Conservation (phyloP, 352 stramenopile genomes). For the Pythium dissimile region DNA sequence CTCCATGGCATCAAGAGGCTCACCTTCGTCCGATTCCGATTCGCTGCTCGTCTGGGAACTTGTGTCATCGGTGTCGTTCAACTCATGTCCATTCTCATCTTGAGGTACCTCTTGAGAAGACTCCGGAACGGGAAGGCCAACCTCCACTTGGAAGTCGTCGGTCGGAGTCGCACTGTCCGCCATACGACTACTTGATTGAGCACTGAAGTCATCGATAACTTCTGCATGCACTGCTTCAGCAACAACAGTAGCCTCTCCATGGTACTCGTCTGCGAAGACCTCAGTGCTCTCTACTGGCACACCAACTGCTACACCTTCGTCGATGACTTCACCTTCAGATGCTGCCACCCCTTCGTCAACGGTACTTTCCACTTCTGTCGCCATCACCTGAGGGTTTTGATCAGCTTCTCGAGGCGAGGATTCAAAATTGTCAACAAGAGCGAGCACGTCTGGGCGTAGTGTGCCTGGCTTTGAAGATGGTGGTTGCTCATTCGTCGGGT, state of each 20-base stretch:
- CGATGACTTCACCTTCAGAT: not conserved
- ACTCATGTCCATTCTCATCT: not conserved
- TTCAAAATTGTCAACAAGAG: not conserved
- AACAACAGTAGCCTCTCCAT: not conserved
- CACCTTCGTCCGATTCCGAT: slow-evolving; percentile 16
- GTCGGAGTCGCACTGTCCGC: not conserved
- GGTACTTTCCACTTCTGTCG: not conserved
- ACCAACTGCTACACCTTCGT: slow-evolving; percentile 15
- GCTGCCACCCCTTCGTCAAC: not conserved
- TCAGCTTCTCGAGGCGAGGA: not conserved
- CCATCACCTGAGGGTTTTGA: not conserved
- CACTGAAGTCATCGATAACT: not conserved
- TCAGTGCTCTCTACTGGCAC: slow-evolving; percentile 9
- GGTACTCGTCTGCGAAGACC: not conserved
- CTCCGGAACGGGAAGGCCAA: slow-evolving; percentile 7
- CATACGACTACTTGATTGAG: not conserved
- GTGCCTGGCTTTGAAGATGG: slow-evolving; percentile 2
- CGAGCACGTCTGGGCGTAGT: not conserved
- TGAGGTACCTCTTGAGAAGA: not conserved
- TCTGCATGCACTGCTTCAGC: not conserved
- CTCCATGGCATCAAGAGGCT: slow-evolving; percentile 16
- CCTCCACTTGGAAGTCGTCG: slow-evolving; percentile 1
- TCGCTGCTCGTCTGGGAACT: slow-evolving; percentile 13
- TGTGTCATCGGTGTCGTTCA: slow-evolving; percentile 10
- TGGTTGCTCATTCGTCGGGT: not conserved